These are phyloP conservation scores for Rhododendron vialii DNA, from an alignment of 148 eudicot genomes.

Conservation along the genomic window DNA sequence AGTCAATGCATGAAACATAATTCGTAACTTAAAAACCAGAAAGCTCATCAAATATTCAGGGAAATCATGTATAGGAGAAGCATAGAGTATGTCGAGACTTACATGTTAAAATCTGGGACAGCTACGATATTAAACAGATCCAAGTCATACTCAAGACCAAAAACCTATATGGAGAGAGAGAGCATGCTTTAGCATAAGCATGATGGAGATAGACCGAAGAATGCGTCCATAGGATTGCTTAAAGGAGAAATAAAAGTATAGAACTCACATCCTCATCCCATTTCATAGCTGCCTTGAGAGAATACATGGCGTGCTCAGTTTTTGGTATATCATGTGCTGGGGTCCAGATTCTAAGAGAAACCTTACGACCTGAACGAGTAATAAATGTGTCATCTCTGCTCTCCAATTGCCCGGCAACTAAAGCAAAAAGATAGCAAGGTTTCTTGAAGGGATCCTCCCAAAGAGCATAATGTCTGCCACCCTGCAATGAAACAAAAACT, in stretches of 20 bases:
- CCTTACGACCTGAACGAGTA: constrained; percentile 89
- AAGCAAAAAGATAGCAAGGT: constrained; percentile 94
- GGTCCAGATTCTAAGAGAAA: constrained; percentile 87
- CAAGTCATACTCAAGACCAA: constrained; percentile 94
- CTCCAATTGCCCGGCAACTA: constrained; percentile 91
- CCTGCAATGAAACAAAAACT: constrained; percentile 39
- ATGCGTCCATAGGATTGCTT: background rate
- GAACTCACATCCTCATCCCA: constrained; percentile 96
- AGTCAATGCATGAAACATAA: constrained; percentile 18
- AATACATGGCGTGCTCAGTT: constrained; percentile 97
- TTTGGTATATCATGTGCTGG: constrained; percentile 83
- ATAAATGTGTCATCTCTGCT: constrained; percentile 88
- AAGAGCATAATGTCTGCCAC: constrained; percentile 73
- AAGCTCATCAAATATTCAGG: background rate
- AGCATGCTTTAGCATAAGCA: background rate
- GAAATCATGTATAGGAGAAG: background rate
- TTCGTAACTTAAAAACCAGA: constrained; percentile 1
- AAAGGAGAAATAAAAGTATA: background rate
- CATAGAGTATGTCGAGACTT: constrained; percentile 20
- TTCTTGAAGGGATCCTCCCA: constrained; percentile 99
- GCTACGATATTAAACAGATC: constrained; percentile 96
- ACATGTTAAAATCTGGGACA: constrained; percentile 99
- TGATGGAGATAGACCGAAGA: background rate
- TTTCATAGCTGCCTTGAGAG: constrained; percentile 97
- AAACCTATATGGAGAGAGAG: constrained; percentile 42